Conservation (phyloP, 129 eudicot genomes). For the Smallanthus sonchifolius region DNA sequence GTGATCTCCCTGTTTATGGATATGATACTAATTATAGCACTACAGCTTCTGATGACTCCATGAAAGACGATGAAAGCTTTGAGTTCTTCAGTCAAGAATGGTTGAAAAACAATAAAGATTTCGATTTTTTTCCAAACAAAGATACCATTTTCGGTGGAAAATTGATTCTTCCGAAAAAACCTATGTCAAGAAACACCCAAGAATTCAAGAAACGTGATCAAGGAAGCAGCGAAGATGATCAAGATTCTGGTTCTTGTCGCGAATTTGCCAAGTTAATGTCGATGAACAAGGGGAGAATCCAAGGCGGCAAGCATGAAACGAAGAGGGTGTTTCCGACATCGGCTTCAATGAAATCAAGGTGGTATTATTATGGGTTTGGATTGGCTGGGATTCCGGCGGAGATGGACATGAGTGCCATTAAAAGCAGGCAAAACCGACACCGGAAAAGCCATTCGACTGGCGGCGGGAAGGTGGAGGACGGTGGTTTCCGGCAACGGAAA, state of each 20-base stretch:
- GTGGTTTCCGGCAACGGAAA: constrained; percentile 5
- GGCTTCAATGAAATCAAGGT: constrained; percentile 22
- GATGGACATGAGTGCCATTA: constrained; percentile 25
- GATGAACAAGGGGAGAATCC: constrained; percentile 20
- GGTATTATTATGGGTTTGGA: constrained; percentile 32
- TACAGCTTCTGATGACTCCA: constrained; percentile 15
- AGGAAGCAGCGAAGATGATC: constrained; percentile 4
- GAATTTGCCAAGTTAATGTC: constrained; percentile 7
- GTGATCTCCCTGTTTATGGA: constrained; percentile 25
- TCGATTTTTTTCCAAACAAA: constrained; percentile 10
- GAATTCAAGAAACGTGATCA: constrained; percentile 21
- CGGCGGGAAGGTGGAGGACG: constrained; percentile 2
- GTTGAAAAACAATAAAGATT: constrained; percentile 14
- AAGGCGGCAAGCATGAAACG: constrained; percentile 1
- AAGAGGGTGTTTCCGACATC: constrained; percentile 6
- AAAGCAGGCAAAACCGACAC: constrained; percentile 29
- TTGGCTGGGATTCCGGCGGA: constrained; percentile 27
- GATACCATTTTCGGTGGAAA: constrained; percentile 20
- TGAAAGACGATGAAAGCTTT: constrained; percentile 26
- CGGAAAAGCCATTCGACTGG: background rate
- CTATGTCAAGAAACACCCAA: constrained; percentile 20
- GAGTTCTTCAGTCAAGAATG: constrained; percentile 35
- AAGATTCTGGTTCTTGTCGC: background rate
- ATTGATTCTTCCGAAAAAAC: constrained; percentile 4
- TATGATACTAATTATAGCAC: background rate